Base-by-base conservation (phyloP, 768 basidiomycete genomes). In the Suillus subluteus region DNA sequence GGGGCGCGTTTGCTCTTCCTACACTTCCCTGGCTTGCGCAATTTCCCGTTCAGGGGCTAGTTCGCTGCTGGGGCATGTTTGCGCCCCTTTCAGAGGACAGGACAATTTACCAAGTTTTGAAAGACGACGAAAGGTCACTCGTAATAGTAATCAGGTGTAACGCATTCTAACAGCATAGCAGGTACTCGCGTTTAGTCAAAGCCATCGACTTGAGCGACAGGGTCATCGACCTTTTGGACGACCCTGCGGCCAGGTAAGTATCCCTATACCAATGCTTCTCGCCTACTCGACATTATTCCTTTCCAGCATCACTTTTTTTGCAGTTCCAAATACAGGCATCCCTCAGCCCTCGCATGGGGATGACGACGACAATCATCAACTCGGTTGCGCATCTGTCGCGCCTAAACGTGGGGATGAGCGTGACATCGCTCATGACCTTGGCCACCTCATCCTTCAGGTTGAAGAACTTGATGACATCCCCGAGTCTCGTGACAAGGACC, bases 251-350 rank as follows among this genome's bases (percentile, higher is more conserved):
- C 37, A 69, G 74, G 83, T 82, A 64, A 56, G 79, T 59, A 23
- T 15, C 21, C 16, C 30, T 32, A 35, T 44, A 32, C 12, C 12
- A 32, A 3, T n/a, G n/a, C 23, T 13, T 30, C n/a, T 58, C 58
- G 13, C 58, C 46, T n/a, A 59, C 13, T 61, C 37, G 50, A 66
- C 12, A 23, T 37, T 46, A 38, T 30, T 43, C 41, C n/a, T 18
- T 54, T 37, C 9, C 50, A 87, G 85, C n/a, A 64, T 87, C 30
- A 87, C 87, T 0, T 84, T 87, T 73, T 87, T 87, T 66, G 86
- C 86, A 0, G 79, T 81, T 21, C 82, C 84, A 5, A 79, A 87
- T 69, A 78, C 73, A 63, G 84, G 80, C n/a, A 70, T 86, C 23
- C 80, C 71, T 18, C 70, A 48, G n/a, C 76, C 58, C 63, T 70